Conservation (phyloP, 2,329 filamentous ascomycete genomes). For the Incumbomyces delicatus region DNA sequence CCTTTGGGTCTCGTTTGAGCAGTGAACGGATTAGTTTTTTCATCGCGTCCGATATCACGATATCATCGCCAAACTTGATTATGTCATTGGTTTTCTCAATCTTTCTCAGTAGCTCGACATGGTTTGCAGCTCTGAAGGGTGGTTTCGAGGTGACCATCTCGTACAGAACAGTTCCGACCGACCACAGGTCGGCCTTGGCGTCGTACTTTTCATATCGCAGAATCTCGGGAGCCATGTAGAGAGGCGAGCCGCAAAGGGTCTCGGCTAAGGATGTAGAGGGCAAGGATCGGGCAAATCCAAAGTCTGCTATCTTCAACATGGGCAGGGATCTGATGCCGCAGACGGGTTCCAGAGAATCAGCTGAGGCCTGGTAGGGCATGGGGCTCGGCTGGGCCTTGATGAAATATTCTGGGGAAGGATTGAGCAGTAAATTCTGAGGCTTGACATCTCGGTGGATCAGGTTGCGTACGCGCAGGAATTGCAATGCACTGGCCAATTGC, state of each 20-base stretch:
- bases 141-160: constrained; percentile 90
- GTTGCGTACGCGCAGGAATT: constrained; percentile 75
- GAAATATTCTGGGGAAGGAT: constrained; percentile 67
- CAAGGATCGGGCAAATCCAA: constrained; percentile 91
- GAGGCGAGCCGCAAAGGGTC: constrained; percentile 87
- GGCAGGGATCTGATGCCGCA: constrained; percentile 76
- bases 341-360: constrained; percentile 69
- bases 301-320: constrained; percentile 96
- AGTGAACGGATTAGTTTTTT: constrained; percentile 71
- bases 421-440: constrained; percentile 85
- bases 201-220: constrained; percentile 95
- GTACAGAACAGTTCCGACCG: constrained; percentile 86
- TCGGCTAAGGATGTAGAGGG: constrained; percentile 87
- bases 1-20: constrained; percentile 74
- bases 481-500: constrained; percentile 81
- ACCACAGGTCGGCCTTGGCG: constrained; percentile 95
- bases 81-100: constrained; percentile 82
- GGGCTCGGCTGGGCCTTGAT: constrained; percentile 50
- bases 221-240: constrained; percentile 99
- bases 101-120: constrained; percentile 83
- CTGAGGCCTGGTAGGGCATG: constrained; percentile 67
- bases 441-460: constrained; percentile 96
- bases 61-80: constrained; percentile 71
- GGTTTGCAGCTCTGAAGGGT: constrained; percentile 85
- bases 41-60: constrained; percentile 61